A percentile compares a stretch with the other conserved stretches of the same genome.
These are phyloP conservation scores for Serpula lacrymans DNA, from an alignment of 768 basidiomycete species.

Conservation along the genomic window DNA sequence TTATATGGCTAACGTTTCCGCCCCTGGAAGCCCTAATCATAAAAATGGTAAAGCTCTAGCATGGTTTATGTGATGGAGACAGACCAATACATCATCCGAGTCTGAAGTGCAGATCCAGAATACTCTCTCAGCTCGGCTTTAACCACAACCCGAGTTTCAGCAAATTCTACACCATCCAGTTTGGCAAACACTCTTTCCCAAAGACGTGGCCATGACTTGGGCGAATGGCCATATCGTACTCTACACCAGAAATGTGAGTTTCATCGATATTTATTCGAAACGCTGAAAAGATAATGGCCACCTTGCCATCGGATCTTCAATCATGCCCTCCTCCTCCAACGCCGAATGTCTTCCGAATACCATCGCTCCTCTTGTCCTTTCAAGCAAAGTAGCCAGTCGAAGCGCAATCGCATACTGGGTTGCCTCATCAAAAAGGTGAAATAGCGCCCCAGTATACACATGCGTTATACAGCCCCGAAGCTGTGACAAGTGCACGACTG, in stretches of 20 bases:
- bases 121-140: conserved; percentile 16
- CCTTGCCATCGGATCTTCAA: conserved; percentile 25
- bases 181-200: conserved; percentile 25
- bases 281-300: not conserved
- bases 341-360: conserved; percentile 34
- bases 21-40: too few relatives aligned
- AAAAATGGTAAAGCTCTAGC: too few relatives aligned
- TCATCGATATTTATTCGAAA: not conserved
- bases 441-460: conserved; percentile 30
- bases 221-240: conserved; percentile 26
- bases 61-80: too few relatives aligned
- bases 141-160: conserved; percentile 12
- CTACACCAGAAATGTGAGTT: conserved; percentile 11
- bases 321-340: conserved; percentile 17
- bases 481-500: conserved; percentile 17
- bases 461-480: conserved; percentile 22
- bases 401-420: conserved; percentile 29
- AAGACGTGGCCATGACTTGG: conserved; percentile 23
- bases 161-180: conserved; percentile 19
- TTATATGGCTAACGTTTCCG: too few relatives aligned
- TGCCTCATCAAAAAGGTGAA: conserved; percentile 32
- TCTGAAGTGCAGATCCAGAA: not conserved
- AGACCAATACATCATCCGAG: conserved; percentile 24
- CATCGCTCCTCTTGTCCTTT: conserved; percentile 17
- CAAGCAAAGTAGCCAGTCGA: conserved; percentile 22